Percentiles rank a stretch among this genome's conserved stretches.
Evolutionary conservation across 805 yeast species (phyloP).

Genomic region (Candida taoyuanica): DNA sequence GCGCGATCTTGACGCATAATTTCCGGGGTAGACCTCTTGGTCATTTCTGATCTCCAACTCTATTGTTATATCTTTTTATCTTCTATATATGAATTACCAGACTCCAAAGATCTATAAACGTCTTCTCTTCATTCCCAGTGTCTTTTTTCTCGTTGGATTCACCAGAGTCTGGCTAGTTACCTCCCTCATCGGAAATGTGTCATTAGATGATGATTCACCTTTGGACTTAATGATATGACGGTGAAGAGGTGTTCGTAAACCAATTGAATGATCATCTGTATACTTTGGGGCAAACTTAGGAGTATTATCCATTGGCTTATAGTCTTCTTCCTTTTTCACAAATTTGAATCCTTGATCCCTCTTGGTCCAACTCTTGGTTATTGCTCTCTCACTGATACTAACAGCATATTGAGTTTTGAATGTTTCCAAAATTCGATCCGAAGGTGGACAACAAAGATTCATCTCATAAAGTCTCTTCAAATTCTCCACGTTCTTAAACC

Average conservation of each 20-base stretch:
- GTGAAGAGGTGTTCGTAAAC: too few relatives aligned
- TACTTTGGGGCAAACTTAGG: constrained; percentile 10
- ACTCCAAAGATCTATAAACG: not conserved
- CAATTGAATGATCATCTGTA: not conserved
- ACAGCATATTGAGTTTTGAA: too few relatives aligned
- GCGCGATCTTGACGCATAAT: too few relatives aligned
- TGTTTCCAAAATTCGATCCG: too few relatives aligned
- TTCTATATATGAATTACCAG: too few relatives aligned
- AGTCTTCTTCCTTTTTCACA: not conserved
- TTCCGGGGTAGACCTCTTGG: too few relatives aligned
- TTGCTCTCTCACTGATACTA: too few relatives aligned
- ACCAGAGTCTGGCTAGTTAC: not conserved
- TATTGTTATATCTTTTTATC: too few relatives aligned
- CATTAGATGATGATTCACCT: not conserved
- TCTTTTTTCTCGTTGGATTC: not conserved
- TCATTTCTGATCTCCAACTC: too few relatives aligned
- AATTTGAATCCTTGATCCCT: not conserved
- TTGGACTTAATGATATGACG: not conserved
- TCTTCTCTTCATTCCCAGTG: constrained; percentile 5
- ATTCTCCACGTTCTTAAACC: not conserved
- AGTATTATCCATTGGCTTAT: not conserved
- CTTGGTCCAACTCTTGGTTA: too few relatives aligned
- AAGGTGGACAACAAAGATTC: too few relatives aligned
- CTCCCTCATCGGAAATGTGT: not conserved
- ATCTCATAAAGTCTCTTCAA: constrained; percentile 9